Evolutionary conservation across 2,329 filamentous ascomycete species (phyloP), one percentile per base, ranked within the genome.

Genomic region (Corniculantispora saksenae): DNA sequence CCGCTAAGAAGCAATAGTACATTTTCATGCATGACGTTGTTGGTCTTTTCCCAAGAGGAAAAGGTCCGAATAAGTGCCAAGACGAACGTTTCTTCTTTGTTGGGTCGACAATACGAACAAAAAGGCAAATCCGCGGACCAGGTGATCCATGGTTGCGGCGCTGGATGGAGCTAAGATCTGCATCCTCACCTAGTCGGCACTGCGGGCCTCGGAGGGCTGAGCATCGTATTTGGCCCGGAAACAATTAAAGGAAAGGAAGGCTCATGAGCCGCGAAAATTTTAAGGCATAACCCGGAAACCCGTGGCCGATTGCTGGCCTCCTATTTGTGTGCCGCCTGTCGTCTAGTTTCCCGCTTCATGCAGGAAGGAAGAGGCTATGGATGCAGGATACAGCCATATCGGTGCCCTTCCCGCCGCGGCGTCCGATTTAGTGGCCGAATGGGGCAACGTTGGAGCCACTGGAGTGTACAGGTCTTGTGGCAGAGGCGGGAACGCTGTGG

Each of bases 81-180:
- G 58, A n/a, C 21, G 27, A 38, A 25, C n/a, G 21, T 13, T 35
- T 23, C 21, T 29, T 27, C 9, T 53, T 21, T 27, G n/a, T 15
- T 21, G 13, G n/a, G n/a, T 17, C 40, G 19, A 3, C 7, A 40
- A 61, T 61, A 61, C 58, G 48, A 61, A 53, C 48, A 2, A 17
- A 43, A 27, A 4, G 23, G 17, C 13, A 32, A 13, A 27, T 27
- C 45, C 9, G 15, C 25, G 15, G 4, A 29, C 43, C 32, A 61
- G 32, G 47, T 53, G 47, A 21, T 17, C 48, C 17, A 10, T 43
- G 47, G 21, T 25, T 23, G 58, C 27, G 9, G 23, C 47, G 10
- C 47, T 23, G 17, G 15, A 43, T 61, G 21, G 40, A 61, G 47
- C 47, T 21, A 61, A 27, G 58, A 61, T 43, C 58, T 27, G 48